Evolutionary conservation across 2,329 filamentous ascomycete genomes (phyloP).

Genomic region (Verticillium longisporum): DNA sequence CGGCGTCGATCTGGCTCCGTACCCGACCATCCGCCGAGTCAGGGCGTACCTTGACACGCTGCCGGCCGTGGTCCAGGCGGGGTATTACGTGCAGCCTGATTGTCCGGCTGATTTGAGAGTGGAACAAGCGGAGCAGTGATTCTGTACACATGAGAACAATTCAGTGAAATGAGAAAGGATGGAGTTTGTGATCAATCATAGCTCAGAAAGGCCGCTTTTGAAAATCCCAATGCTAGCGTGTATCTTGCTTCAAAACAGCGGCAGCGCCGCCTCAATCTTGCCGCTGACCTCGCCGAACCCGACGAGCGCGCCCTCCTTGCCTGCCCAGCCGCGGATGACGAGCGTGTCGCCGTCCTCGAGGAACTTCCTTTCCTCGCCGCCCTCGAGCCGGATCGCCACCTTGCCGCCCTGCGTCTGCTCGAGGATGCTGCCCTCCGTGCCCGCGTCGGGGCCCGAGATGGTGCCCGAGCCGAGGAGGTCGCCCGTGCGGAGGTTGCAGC

Average conservation of each 20-base stretch:
- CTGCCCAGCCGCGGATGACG: constrained; percentile 58
- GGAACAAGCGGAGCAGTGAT: neutral
- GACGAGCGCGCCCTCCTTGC: constrained; percentile 58
- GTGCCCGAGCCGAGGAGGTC: constrained; percentile 75
- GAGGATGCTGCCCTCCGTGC: constrained; percentile 62
- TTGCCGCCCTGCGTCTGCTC: constrained; percentile 69
- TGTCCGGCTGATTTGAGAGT: constrained; percentile 22
- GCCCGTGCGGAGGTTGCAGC: constrained; percentile 67
- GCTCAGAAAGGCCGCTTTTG: neutral
- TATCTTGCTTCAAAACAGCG: constrained; percentile 17
- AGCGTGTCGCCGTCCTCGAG: constrained; percentile 69
- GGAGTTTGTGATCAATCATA: neutral
- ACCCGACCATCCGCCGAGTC: constrained; percentile 38
- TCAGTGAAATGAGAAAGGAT: no score
- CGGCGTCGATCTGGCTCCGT: constrained; percentile 43
- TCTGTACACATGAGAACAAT: no score
- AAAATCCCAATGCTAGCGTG: neutral
- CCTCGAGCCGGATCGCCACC: constrained; percentile 49
- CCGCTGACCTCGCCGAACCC: constrained; percentile 72
- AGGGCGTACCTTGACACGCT: constrained; percentile 36
- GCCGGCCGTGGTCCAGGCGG: constrained; percentile 43
- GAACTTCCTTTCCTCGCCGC: constrained; percentile 63
- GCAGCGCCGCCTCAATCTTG: constrained; percentile 37
- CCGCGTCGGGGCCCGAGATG: constrained; percentile 57
- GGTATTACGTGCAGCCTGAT: constrained; percentile 49